These are phyloP conservation scores for Phymatotrichopsis omnivora DNA, from an alignment of 2,329 filamentous ascomycete genomes.

Conservation along the genomic window DNA sequence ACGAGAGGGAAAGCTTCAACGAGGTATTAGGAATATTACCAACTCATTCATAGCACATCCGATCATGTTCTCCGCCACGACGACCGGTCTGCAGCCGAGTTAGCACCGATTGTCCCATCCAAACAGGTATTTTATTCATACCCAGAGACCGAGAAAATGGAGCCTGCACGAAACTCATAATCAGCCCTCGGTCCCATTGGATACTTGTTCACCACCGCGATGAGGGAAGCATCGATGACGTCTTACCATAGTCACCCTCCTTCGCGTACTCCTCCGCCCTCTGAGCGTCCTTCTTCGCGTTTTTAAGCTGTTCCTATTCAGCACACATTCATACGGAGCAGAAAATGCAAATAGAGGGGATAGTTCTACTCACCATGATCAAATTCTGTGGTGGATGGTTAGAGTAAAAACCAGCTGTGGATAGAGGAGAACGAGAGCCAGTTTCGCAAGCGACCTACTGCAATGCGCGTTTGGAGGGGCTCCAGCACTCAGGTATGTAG, in stretches of 20 bases:
- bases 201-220: not conserved
- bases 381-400: too few relatives aligned
- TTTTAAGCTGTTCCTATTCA: slow-evolving; percentile 19
- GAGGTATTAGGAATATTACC: slow-evolving; percentile 39
- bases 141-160: slow-evolving; percentile 62
- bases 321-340: too few relatives aligned
- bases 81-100: slow-evolving; percentile 78
- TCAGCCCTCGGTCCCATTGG: slow-evolving; percentile 15
- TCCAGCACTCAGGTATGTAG: too few relatives aligned
- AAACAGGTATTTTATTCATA: slow-evolving; percentile 33
- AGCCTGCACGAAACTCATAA: slow-evolving; percentile 37
- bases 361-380: too few relatives aligned
- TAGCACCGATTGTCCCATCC: slow-evolving; percentile 13
- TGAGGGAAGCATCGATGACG: slow-evolving; percentile 10
- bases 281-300: slow-evolving; percentile 36
- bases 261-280: slow-evolving; percentile 39
- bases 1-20: not conserved
- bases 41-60: slow-evolving; percentile 99
- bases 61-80: slow-evolving; percentile 96
- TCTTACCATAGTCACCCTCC: slow-evolving; percentile 48
- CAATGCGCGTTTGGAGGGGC: too few relatives aligned
- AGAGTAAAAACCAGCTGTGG: too few relatives aligned
- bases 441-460: too few relatives aligned
- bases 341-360: too few relatives aligned
- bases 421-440: too few relatives aligned